These are phyloP conservation scores for Prorocentrum cordatum DNA, from an alignment of 169 alveolate genomes.

Conservation along the genomic window DNA sequence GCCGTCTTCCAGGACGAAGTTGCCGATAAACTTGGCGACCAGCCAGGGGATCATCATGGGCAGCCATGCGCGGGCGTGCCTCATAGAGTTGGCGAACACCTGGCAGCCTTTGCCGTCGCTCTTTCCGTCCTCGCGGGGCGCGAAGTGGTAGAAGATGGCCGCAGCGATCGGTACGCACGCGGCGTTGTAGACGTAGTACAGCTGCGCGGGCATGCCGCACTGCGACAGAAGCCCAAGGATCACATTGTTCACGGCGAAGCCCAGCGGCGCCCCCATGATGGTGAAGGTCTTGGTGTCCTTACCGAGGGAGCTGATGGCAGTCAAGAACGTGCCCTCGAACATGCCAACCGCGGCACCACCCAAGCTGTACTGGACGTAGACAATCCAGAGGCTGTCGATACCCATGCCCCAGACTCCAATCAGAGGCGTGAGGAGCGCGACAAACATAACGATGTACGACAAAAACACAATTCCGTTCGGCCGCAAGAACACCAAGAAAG, in stretches of 20 bases:
- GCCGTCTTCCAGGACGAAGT: slow-evolving; percentile 56
- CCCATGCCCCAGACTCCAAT: slow-evolving; percentile 54
- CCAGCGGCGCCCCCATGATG: slow-evolving; percentile 56
- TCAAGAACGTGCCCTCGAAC: slow-evolving; percentile 48
- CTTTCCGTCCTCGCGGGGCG: slow-evolving; percentile 24
- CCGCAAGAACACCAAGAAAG: slow-evolving; percentile 13
- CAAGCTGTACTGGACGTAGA: slow-evolving; percentile 34
- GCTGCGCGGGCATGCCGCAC: slow-evolving; percentile 21
- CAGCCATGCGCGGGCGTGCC: background rate
- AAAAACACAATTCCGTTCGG: background rate
- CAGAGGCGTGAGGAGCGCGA: slow-evolving; percentile 19
- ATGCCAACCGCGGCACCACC: slow-evolving; percentile 59
- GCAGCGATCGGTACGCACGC: slow-evolving; percentile 11
- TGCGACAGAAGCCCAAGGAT: background rate
- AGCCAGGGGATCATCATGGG: slow-evolving; percentile 35
- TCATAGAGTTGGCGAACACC: slow-evolving; percentile 26
- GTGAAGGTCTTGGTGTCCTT: slow-evolving; percentile 59
- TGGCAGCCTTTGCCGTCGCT: slow-evolving; percentile 56
- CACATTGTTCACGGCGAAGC: slow-evolving; percentile 55
- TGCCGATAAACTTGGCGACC: slow-evolving; percentile 49
- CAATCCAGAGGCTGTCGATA: slow-evolving; percentile 29
- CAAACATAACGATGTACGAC: slow-evolving; percentile 19
- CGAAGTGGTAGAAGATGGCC: slow-evolving; percentile 1
- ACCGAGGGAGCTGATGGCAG: slow-evolving; percentile 38
- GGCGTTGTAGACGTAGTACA: slow-evolving; percentile 21